phyloP scores from a whole-genome alignment of 2,329 filamentous ascomycete species.

The Leptoxyphium fumago region DNA sequence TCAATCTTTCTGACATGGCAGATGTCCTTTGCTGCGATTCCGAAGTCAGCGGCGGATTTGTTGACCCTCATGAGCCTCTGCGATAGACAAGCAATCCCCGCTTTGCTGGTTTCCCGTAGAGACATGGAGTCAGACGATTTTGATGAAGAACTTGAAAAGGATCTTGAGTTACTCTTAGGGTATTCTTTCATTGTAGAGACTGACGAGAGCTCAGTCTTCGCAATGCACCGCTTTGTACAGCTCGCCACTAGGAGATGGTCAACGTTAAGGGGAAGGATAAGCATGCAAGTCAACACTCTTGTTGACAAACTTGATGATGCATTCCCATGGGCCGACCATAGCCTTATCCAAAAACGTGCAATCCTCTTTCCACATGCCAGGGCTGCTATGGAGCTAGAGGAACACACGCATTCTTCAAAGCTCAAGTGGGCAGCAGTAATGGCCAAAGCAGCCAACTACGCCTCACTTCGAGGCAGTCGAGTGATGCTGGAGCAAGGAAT shows the following conservation, averaged over 20 bases:
- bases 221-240: constrained; percentile 23
- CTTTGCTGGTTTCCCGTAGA: constrained; percentile 13
- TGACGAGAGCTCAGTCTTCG: constrained; percentile 13
- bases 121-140: constrained; percentile 3
- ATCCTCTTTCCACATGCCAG: constrained; percentile 19
- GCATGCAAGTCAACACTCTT: background rate
- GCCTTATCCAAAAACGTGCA: constrained; percentile 11
- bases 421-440: constrained; percentile 6
- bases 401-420: background rate
- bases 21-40: constrained; percentile 12
- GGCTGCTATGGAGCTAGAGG: constrained; percentile 5
- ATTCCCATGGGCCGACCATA: constrained; percentile 1
- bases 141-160: constrained; percentile 15
- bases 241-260: background rate
- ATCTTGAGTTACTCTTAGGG: constrained; percentile 20
- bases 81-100: constrained; percentile 28
- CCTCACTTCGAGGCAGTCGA: constrained; percentile 1
- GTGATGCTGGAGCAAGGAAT: background rate
- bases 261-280: background rate
- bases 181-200: constrained; percentile 22
- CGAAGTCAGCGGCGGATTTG: constrained; percentile 23
- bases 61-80: constrained; percentile 35
- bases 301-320: background rate
- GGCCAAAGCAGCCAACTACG: constrained; percentile 12
- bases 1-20: constrained; percentile 12